Evolutionary conservation across 768 basidiomycete species (phyloP).

Genomic region (Termitomyces sp.): DNA sequence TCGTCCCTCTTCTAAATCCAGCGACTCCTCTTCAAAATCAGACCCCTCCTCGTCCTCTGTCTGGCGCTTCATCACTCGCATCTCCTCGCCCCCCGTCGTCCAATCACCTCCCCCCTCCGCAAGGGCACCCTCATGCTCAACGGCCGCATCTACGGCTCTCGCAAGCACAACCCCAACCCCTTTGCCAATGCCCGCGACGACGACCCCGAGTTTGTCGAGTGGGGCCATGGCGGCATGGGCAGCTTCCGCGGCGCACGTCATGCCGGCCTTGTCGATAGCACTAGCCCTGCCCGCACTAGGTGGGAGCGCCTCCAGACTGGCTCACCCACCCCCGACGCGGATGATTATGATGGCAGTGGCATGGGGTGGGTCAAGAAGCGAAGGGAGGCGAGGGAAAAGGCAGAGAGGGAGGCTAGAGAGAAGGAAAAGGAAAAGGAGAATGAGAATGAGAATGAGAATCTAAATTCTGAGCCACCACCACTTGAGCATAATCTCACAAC

Average conservation of each 20-base stretch:
- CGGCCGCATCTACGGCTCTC: slow-evolving; percentile 72
- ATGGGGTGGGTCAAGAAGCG: slow-evolving; percentile 77
- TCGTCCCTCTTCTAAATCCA: background rate
- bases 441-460: background rate
- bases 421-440: background rate
- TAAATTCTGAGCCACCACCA: background rate
- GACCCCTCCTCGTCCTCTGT: background rate
- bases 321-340: slow-evolving; percentile 25
- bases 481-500: slow-evolving; percentile 15
- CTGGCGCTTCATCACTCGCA: background rate
- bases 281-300: slow-evolving; percentile 25
- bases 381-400: slow-evolving; percentile 34
- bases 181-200: slow-evolving; percentile 61
- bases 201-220: slow-evolving; percentile 86
- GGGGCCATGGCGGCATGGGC: slow-evolving; percentile 89
- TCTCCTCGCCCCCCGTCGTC: background rate
- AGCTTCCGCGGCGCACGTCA: slow-evolving; percentile 35
- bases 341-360: slow-evolving; percentile 80
- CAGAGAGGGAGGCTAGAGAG: slow-evolving; percentile 21
- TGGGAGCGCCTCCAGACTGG: slow-evolving; percentile 31
- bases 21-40: too few species aligned
- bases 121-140: slow-evolving; percentile 71
- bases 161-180: slow-evolving; percentile 39
- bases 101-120: slow-evolving; percentile 14
- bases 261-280: slow-evolving; percentile 24